These are phyloP conservation scores for Nicotiana noctiflora DNA, from an alignment of 257 asterid species.

Conservation along the genomic window DNA sequence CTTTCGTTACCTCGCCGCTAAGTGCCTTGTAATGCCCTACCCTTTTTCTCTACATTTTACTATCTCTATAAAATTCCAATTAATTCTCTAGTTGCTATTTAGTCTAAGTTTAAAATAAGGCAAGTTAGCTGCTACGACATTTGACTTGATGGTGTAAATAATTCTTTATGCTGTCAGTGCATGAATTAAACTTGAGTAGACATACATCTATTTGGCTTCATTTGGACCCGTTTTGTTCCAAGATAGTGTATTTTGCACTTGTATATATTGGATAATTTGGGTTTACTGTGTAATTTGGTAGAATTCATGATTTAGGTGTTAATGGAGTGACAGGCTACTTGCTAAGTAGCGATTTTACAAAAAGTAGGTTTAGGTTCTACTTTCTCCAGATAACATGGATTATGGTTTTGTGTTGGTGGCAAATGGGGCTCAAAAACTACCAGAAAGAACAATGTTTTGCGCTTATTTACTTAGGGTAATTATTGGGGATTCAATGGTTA, in stretches of 20 bases:
- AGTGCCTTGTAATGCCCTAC: constrained; percentile 62
- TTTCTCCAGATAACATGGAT: background rate
- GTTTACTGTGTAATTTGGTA: background rate
- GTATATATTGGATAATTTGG: background rate
- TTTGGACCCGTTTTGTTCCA: background rate
- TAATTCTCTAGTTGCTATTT: background rate
- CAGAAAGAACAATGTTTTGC: background rate
- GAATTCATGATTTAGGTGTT: background rate
- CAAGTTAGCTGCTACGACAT: too few species aligned
- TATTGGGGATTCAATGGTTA: background rate
- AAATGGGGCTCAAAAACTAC: background rate
- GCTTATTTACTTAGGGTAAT: background rate
- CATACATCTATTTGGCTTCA: background rate
- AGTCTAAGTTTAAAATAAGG: too few species aligned
- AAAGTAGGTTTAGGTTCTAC: background rate
- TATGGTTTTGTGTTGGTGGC: background rate
- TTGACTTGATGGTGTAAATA: too few species aligned
- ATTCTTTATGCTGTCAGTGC: too few species aligned
- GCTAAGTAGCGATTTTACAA: background rate
- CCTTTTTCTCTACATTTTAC: background rate
- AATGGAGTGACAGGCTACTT: background rate
- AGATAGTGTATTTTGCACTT: background rate
- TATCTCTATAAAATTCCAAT: background rate
- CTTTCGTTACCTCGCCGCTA: constrained; percentile 95
- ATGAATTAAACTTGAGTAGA: too few species aligned